Base-by-base conservation (phyloP, 1,139 yeast genomes). In the Candida sp. region DNA sequence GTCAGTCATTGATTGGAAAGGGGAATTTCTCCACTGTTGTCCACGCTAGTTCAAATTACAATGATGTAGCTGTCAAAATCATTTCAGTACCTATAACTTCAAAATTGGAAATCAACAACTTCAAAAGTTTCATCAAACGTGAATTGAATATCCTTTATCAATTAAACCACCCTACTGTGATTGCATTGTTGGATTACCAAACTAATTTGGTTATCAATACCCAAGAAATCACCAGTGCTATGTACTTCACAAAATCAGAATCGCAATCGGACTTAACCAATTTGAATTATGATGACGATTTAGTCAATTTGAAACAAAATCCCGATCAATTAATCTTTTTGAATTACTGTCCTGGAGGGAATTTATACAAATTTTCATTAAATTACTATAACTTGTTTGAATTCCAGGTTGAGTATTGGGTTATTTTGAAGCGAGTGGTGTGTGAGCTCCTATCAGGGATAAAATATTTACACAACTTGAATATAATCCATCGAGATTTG, bases 331-430 rank as follows among this genome's bases (percentile, higher is more conserved):
- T 79, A 30, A 75, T 90, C 59, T 84, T 86, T 39, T 70, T 90
- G 54, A 88, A 90, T 2, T 87, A 78, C 58, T 87, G 91, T 56
- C 65, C 70, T 9, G 97, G 98, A 2, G 97, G 98, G 1, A 96
- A 89, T 56, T 63, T 93, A 37, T 47, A 53, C 38, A 43, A 45
- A 11, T 42, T 43, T 25, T 36, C 39, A 7, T 40, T 36, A 4
- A 49, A 56, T 40, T 56, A 71, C 22, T 46, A 49, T 39, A 43
- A 47, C 37, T 27, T 44, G 15, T 46, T 44, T 38, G 34, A 38
- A 11, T 58, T 64, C 11, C 51, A 60, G 19, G 47, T 77, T 35
- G 58, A 46, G 5, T 71, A 71, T 35, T 73, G 83, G 60, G 54
- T 60, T 40, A 66, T 83, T 6, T 64, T 87, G 2, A 71, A 79